Base-by-base conservation (phyloP, 1,284 basidiomycete species). In the Phlebopus sp. region DNA sequence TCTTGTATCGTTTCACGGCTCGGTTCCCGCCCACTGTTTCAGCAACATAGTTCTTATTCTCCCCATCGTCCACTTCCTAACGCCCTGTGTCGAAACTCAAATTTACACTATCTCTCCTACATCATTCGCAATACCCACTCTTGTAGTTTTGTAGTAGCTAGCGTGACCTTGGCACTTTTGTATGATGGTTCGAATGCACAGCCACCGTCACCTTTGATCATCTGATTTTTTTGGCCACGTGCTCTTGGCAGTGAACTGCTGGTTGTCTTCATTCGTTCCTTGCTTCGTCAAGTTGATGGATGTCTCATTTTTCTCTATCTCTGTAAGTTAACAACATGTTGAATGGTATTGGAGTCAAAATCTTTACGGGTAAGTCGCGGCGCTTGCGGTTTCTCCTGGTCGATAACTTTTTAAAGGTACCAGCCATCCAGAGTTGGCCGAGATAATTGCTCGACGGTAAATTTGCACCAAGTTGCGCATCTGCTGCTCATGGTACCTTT, bases 391-490 rank as follows among this genome's bases (percentile, higher is more conserved):
- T 27, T 31, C 41, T 41, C n/a, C 9, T 39, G 37, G 14, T 39
- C 37, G 32, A n/a, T n/a, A n/a, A n/a, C 34, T 41, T 30, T 38
- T 44, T 47, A 54, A 63, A 92, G 92, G 91, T 52, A 91, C 88
- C n/a, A 92, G 90, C 69, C 96, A 98, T 70, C 93, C 94, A 47
- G 92, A 97, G 71, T 81, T 99, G 55, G 96, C 95, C 37, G 84
- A 93, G 64, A 86, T 94, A 59, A 92, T 99, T 63, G 91, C 95
- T 54, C 84, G 90, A 76, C 84, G 95, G 90, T 94, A 76, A 51
- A 74, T 42, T 45, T 50, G 52, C 46, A 46, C 54, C 55, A 50
- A 51, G 49, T 52, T 50, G 46, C 53, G 47, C 46, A 57, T 48
- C 38, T 52, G 42, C 54, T 58, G 47, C 50, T 45, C 51, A 46